Conservation (phyloP, 306 rosid species). For the Acacia confusa region DNA sequence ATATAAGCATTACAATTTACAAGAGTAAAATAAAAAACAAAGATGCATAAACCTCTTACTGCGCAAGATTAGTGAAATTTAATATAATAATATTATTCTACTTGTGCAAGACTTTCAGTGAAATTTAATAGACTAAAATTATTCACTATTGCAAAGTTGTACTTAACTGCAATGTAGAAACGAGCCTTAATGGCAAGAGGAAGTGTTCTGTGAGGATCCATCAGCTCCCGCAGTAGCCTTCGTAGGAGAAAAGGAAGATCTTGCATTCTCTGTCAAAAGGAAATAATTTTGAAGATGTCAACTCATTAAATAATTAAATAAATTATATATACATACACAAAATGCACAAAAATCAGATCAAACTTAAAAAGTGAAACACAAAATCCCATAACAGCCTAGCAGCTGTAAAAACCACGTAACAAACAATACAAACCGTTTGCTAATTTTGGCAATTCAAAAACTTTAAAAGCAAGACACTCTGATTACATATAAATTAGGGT, state of each 20-base stretch:
- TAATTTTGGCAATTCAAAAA: background rate
- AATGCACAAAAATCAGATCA: background rate
- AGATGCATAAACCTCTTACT: background rate
- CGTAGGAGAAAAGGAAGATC: conserved; percentile 85
- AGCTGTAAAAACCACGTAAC: background rate
- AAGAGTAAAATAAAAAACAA: background rate
- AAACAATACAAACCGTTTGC: background rate
- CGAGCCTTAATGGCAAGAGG: conserved; percentile 85
- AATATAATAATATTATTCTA: background rate
- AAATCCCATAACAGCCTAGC: background rate
- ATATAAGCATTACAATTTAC: background rate
- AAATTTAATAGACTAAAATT: background rate
- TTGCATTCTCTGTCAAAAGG: conserved; percentile 52
- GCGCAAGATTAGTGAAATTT: background rate
- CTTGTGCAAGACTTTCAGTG: background rate
- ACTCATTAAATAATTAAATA: background rate
- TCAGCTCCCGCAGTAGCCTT: conserved; percentile 66
- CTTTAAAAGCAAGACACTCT: background rate
- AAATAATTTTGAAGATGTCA: conserved; percentile 19
- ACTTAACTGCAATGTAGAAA: conserved; percentile 66
- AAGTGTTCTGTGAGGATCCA: conserved; percentile 75
- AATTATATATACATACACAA: background rate
- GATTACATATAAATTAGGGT: background rate
- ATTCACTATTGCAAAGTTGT: background rate
- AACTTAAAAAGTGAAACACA: background rate